Percentiles rank a stretch among this genome's conserved stretches.
phyloP scores from a whole-genome alignment of 2,329 filamentous ascomycete genomes.

The Penicillium expansum region DNA sequence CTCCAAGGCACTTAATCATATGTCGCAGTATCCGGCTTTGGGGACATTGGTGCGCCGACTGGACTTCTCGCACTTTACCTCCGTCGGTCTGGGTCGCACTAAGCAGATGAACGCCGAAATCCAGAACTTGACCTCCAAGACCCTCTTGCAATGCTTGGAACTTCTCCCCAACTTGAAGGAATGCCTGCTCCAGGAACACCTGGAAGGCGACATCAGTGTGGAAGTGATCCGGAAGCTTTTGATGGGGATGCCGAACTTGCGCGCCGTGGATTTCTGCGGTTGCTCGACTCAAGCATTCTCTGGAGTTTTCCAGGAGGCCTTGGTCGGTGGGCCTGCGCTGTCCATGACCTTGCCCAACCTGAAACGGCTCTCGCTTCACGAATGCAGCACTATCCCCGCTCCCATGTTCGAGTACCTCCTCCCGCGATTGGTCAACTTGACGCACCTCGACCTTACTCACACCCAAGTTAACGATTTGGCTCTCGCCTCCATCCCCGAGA shows the following conservation, averaged over 20 bases:
- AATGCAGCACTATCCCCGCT: slow-evolving; percentile 69
- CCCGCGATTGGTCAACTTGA: slow-evolving; percentile 66
- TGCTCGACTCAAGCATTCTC: slow-evolving; percentile 69
- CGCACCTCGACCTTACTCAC: slow-evolving; percentile 76
- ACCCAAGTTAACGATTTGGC: slow-evolving; percentile 72
- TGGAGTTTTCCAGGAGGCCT: slow-evolving; percentile 58
- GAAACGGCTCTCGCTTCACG: slow-evolving; percentile 71
- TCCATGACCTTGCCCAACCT: slow-evolving; percentile 58
- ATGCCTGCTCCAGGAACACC: slow-evolving; percentile 75
- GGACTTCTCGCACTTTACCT: slow-evolving; percentile 84
- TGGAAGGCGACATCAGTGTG: slow-evolving; percentile 71
- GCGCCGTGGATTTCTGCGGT: slow-evolving; percentile 73
- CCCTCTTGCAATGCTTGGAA: slow-evolving; percentile 67
- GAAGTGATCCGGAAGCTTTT: slow-evolving; percentile 69
- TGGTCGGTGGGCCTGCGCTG: slow-evolving; percentile 47
- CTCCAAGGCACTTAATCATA: slow-evolving; percentile 72
- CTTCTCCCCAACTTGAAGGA: slow-evolving; percentile 72
- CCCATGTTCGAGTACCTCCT: slow-evolving; percentile 67
- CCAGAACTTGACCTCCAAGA: slow-evolving; percentile 71
- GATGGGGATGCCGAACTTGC: slow-evolving; percentile 61
- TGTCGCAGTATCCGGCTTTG: slow-evolving; percentile 64
- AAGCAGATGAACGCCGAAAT: slow-evolving; percentile 72
- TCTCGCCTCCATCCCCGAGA: slow-evolving; percentile 66
- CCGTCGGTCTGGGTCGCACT: slow-evolving; percentile 70
- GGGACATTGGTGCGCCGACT: slow-evolving; percentile 74